Evolutionary conservation across 2,329 filamentous ascomycete genomes (phyloP).

Genomic region (Grosmannia clavigera): DNA sequence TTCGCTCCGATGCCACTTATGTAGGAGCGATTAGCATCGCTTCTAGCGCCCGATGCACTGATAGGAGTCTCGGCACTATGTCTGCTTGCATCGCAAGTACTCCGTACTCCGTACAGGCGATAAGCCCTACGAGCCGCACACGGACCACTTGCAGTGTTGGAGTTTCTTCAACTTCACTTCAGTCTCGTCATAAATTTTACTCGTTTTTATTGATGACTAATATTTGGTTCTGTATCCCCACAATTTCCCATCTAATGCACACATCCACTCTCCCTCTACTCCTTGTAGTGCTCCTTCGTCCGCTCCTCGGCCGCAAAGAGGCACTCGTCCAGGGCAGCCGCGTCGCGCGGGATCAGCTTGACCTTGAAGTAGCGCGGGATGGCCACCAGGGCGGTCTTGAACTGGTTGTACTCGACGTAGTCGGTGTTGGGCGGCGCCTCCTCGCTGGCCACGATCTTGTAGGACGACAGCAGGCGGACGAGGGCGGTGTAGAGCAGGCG

Average conservation of each 20-base stretch:
- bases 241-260: too few relatives aligned
- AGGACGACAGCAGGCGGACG: slow-evolving; percentile 31
- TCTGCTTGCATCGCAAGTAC: too few relatives aligned
- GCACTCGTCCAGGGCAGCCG: slow-evolving; percentile 1
- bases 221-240: too few relatives aligned
- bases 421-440: slow-evolving; percentile 44
- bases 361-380: slow-evolving; percentile 12
- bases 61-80: too few relatives aligned
- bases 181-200: too few relatives aligned
- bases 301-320: slow-evolving; percentile 5
- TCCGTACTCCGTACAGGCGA: too few relatives aligned
- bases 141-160: too few relatives aligned
- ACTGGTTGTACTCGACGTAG: slow-evolving; percentile 12
- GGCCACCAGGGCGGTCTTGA: slow-evolving; percentile 11
- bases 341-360: slow-evolving; percentile 9
- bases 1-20: background rate
- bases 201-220: too few relatives aligned
- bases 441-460: slow-evolving; percentile 40
- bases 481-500: slow-evolving; percentile 50
- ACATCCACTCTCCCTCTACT: background rate
- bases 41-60: too few relatives aligned
- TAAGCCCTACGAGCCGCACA: too few relatives aligned
- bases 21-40: background rate
- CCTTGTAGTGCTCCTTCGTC: slow-evolving; percentile 10
- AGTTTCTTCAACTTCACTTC: too few relatives aligned